phyloP scores from a whole-genome alignment of 1,284 basidiomycete species.

The Schizopora paradoxa region DNA sequence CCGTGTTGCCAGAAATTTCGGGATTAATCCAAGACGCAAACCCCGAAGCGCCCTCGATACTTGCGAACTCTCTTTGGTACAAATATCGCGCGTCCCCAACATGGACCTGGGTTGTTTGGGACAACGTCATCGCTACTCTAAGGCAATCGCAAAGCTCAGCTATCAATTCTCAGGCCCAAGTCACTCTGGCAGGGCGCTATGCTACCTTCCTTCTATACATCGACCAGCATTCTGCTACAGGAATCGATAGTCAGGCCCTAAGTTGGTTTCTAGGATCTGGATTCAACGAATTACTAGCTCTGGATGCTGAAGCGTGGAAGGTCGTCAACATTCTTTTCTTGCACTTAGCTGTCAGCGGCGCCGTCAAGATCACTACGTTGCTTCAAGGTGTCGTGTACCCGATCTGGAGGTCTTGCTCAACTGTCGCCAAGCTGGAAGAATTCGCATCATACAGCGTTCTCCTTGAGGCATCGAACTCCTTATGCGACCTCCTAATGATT shows the following conservation, averaged over 20 bases:
- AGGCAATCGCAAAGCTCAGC: constrained; percentile 58
- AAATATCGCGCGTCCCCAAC: constrained; percentile 64
- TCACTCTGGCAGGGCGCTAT: constrained; percentile 55
- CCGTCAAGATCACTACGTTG: constrained; percentile 64
- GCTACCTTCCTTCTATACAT: constrained; percentile 64
- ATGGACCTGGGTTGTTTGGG: constrained; percentile 78
- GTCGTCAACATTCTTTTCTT: constrained; percentile 56
- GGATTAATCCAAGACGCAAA: constrained; percentile 52
- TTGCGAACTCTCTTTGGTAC: constrained; percentile 75
- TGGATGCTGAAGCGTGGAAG: constrained; percentile 60
- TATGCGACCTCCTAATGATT: constrained; percentile 56
- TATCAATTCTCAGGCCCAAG: constrained; percentile 39
- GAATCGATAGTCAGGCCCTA: constrained; percentile 61
- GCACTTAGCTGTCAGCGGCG: constrained; percentile 60
- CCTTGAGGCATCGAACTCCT: constrained; percentile 52
- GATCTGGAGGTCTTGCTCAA: constrained; percentile 55
- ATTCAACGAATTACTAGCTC: constrained; percentile 50
- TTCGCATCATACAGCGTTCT: constrained; percentile 42
- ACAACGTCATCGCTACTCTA: constrained; percentile 66
- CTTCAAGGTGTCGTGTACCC: constrained; percentile 69
- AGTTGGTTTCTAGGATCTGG: constrained; percentile 66
- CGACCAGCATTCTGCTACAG: constrained; percentile 66
- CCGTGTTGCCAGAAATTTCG: constrained; percentile 61
- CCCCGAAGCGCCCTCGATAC: constrained; percentile 53
- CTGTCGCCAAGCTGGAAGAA: constrained; percentile 32